Percentiles rank a stretch among this genome's conserved stretches.
These are phyloP conservation scores for Apiospora hydei DNA, from an alignment of 2,329 filamentous ascomycete genomes.

Conservation along the genomic window DNA sequence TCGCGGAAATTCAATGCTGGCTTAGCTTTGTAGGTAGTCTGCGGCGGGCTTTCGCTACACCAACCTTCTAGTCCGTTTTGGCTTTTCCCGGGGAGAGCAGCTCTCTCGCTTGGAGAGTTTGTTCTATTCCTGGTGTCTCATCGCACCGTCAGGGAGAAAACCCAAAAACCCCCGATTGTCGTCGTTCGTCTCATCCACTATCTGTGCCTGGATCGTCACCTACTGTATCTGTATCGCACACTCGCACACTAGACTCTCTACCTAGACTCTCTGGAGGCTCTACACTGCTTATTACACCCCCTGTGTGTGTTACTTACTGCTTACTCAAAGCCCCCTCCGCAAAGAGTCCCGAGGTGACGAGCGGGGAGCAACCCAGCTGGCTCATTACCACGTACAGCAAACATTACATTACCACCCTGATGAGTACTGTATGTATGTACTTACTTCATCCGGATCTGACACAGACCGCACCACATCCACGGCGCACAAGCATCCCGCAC, in stretches of 20 bases:
- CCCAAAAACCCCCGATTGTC: not conserved
- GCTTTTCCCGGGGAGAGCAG: constrained; percentile 4
- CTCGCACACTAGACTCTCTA: not conserved
- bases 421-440: not conserved
- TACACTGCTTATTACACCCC: too few relatives aligned
- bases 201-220: not conserved
- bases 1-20: not conserved
- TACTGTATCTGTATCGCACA: not conserved
- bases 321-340: constrained; percentile 2
- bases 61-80: constrained; percentile 20
- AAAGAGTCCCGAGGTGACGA: not conserved
- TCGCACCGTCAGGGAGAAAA: constrained; percentile 19
- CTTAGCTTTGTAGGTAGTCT: constrained; percentile 15
- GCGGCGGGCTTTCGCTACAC: constrained; percentile 14
- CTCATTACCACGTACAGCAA: constrained; percentile 4
- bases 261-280: not conserved
- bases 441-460: not conserved
- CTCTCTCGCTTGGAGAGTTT: not conserved
- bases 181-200: not conserved
- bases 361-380: constrained; percentile 11
- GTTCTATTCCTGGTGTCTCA: constrained; percentile 20
- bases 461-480: not conserved
- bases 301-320: not conserved
- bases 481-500: not conserved
- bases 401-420: not conserved